Conservation (phyloP, 1,284 basidiomycete genomes). For the Puccinia horiana region DNA sequence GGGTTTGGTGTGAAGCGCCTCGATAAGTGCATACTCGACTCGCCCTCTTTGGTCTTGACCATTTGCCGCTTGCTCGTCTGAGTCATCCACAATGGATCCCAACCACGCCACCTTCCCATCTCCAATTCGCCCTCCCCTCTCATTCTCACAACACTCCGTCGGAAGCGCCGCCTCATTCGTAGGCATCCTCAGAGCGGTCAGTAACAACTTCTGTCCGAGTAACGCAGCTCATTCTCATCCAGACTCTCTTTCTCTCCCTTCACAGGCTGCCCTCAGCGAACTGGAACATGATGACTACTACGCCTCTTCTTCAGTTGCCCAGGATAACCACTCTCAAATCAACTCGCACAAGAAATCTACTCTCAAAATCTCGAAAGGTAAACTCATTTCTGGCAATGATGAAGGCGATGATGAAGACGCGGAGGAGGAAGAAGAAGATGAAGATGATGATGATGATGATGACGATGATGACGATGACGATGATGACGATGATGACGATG, state of each 20-base stretch:
- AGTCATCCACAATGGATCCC: not conserved
- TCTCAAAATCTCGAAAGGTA: conserved; percentile 1
- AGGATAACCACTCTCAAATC: not conserved
- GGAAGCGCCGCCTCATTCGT: conserved; percentile 44
- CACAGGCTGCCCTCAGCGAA: conserved; percentile 24
- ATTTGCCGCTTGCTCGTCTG: too few species aligned
- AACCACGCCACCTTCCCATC: not conserved
- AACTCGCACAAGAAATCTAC: not conserved
- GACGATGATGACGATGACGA: conserved; percentile 1
- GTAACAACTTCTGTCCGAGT: not conserved
- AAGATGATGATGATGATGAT: not conserved
- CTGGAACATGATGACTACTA: not conserved
- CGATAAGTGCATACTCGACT: too few species aligned
- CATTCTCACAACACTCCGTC: conserved; percentile 1
- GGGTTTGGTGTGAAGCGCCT: too few species aligned
- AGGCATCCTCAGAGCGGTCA: conserved; percentile 47
- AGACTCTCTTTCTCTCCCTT: not conserved
- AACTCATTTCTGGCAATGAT: not conserved
- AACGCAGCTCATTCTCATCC: not conserved
- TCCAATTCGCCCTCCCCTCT: not conserved
- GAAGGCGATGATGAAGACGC: not conserved
- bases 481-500: conserved; percentile 15
- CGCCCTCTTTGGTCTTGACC: too few species aligned
- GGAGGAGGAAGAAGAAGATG: not conserved
- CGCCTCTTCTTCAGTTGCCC: not conserved